Evolutionary conservation across 108 stramenopile species (phyloP), one percentile per base, ranked within the genome.

Genomic region (Nitzschia inconspicua): DNA sequence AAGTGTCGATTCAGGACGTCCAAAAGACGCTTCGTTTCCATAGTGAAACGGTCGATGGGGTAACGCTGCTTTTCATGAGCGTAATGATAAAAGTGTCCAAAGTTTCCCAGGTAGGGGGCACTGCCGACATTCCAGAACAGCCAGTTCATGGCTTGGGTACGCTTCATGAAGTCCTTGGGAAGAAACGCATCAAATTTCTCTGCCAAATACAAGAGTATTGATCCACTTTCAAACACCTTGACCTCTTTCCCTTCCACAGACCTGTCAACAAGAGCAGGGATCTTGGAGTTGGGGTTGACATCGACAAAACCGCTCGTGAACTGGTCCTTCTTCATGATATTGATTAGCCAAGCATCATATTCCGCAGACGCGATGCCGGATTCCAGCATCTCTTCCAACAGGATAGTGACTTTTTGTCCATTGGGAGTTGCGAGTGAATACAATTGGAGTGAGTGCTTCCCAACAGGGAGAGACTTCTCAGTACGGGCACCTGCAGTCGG

Each of bases 221-320:
- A 66, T 7, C 73, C 95, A 0, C 77, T 68, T 72, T 95, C 95
- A 68, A 93, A 95, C 1, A 95, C 63, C 22, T 73, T 68, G 0
- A 85, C 31, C 35, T 72, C 66, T 35, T 77, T 39, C n/a, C 35
- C 39, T 25, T 64, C 68, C 7, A 49, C 48, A 13, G 41, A 44
- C 19, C 32, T 70, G 69, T 75, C 87, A 47, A 85, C 44, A 58
- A 92, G 31, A 32, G 88, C 89, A 34, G 95, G 95, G 35, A 95
- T 95, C 67, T 93, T 93, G 41, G 79, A 81, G 70, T 95, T 95
- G 3, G 95, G 95, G 58, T 95, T 95, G 39, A 95, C 44, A 10
- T 60, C 51, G 4, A 90, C 86, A 72, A 93, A 95, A 3, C 84
- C 91, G 11, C 75, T 69, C 19, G 73, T 65, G 58, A 95, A 95